Percentiles rank a stretch among this genome's conserved stretches.
Evolutionary conservation across 2,329 filamentous ascomycete genomes (phyloP).

Genomic region (Paracoccidioides lutzii): DNA sequence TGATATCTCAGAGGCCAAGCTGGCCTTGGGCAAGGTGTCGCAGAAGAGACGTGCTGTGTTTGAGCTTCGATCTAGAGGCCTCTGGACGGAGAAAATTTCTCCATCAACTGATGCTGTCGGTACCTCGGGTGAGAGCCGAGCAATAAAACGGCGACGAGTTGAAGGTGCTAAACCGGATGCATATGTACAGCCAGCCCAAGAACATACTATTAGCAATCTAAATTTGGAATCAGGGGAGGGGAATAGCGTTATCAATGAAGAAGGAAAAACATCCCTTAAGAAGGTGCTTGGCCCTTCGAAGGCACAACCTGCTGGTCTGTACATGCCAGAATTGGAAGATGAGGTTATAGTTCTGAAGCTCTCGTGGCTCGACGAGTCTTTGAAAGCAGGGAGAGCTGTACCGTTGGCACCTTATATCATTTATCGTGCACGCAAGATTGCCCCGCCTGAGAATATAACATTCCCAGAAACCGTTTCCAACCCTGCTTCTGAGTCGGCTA

Average conservation of each 20-base stretch:
- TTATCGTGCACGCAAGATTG: conserved; percentile 32
- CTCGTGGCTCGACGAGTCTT: conserved; percentile 42
- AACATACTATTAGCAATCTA: conserved; percentile 17
- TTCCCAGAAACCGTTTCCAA: conserved; percentile 6
- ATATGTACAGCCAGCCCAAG: neutral
- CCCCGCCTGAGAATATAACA: conserved; percentile 3
- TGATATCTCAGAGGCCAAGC: conserved; percentile 55
- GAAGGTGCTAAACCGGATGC: neutral
- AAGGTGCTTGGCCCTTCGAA: conserved; percentile 7
- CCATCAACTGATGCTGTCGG: neutral
- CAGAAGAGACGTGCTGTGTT: conserved; percentile 59
- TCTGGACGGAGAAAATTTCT: conserved; percentile 36
- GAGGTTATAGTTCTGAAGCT: conserved; percentile 37
- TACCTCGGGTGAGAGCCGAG: conserved; percentile 9
- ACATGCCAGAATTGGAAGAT: neutral
- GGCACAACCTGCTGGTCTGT: neutral
- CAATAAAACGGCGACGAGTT: conserved; percentile 18
- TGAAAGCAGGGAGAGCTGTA: conserved; percentile 30
- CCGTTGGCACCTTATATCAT: conserved; percentile 39
- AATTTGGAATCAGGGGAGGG: conserved; percentile 22
- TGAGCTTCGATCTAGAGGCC: conserved; percentile 57
- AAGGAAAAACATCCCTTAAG: neutral
- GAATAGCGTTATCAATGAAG: conserved; percentile 1
- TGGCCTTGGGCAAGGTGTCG: conserved; percentile 62
- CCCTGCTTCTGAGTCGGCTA: conserved; percentile 3